phyloP scores from a whole-genome alignment of 2,329 filamentous ascomycete species.

The Diaporthe longicolla region DNA sequence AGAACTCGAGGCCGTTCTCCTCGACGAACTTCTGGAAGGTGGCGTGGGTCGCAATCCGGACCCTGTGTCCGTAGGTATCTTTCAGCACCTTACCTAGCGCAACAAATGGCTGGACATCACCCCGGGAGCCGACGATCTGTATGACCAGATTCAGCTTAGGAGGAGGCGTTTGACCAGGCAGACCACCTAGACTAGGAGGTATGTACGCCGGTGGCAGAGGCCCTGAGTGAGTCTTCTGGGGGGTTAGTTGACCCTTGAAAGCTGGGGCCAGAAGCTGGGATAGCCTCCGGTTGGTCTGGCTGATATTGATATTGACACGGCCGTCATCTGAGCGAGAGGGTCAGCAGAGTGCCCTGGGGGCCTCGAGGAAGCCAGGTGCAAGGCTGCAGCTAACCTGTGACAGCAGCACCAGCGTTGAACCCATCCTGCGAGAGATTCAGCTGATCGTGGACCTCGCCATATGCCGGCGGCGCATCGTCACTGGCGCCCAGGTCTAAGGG shows the following conservation, averaged over 20 bases:
- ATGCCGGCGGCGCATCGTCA: slow-evolving; percentile 67
- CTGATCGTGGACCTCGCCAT: slow-evolving; percentile 69
- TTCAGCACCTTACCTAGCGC: slow-evolving; percentile 77
- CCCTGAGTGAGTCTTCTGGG: slow-evolving; percentile 51
- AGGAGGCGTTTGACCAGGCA: slow-evolving; percentile 69
- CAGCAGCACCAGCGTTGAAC: slow-evolving; percentile 72
- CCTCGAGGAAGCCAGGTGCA: slow-evolving; percentile 24
- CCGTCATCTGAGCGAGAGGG: slow-evolving; percentile 72
- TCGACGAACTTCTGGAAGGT: slow-evolving; percentile 78
- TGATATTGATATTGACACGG: slow-evolving; percentile 84
- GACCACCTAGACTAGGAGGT: slow-evolving; percentile 78
- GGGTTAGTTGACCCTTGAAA: slow-evolving; percentile 69
- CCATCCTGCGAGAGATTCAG: slow-evolving; percentile 73
- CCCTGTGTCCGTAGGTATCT: slow-evolving; percentile 76
- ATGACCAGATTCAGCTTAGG: slow-evolving; percentile 78
- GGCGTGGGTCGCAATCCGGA: slow-evolving; percentile 80
- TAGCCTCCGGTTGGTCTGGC: slow-evolving; percentile 76
- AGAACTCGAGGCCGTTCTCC: slow-evolving; percentile 81
- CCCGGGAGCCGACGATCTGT: slow-evolving; percentile 81
- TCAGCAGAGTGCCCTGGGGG: slow-evolving; percentile 19
- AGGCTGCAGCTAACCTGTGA: slow-evolving; percentile 62
- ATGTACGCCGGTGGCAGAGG: slow-evolving; percentile 78
- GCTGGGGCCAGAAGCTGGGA: slow-evolving; percentile 78
- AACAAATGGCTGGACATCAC: slow-evolving; percentile 83
- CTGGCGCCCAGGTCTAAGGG: slow-evolving; percentile 57